These are phyloP conservation scores for Cordyceps pruinosa DNA, from an alignment of 2,329 filamentous ascomycete species.

Conservation along the genomic window DNA sequence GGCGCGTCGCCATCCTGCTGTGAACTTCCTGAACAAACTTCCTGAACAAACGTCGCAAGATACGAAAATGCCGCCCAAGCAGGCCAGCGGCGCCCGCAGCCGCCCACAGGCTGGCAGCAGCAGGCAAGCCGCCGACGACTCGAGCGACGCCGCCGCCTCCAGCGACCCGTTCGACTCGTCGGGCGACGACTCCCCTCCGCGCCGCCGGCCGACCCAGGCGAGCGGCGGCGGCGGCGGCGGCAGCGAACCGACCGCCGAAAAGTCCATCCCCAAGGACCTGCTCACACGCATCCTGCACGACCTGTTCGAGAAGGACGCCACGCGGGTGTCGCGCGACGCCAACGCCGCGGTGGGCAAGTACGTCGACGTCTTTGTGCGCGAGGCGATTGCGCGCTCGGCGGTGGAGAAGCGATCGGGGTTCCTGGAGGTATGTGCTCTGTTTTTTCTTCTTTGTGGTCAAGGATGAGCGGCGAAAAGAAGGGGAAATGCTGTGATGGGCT, in stretches of 20 bases:
- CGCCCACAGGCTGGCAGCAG: conserved; percentile 26
- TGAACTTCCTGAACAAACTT: neutral
- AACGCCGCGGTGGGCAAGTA: conserved; percentile 75
- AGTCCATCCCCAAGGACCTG: conserved; percentile 63
- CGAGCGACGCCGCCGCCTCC: conserved; percentile 18
- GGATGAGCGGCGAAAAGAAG: too few species aligned
- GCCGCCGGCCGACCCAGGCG: conserved; percentile 6
- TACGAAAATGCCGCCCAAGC: conserved; percentile 36
- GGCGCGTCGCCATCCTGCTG: neutral
- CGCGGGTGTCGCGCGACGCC: conserved; percentile 69
- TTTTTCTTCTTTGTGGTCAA: neutral
- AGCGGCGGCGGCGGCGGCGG: conserved; percentile 12
- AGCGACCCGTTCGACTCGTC: conserved; percentile 30
- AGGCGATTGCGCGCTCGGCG: conserved; percentile 74
- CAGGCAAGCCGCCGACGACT: conserved; percentile 18
- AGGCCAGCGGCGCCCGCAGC: conserved; percentile 30
- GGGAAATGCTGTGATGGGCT: neutral
- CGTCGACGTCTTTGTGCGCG: conserved; percentile 82
- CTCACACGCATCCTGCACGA: conserved; percentile 72
- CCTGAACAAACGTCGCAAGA: neutral
- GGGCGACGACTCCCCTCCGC: conserved; percentile 20
- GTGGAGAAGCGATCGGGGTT: conserved; percentile 65
- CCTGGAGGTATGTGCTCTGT: conserved; percentile 51
- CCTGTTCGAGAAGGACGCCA: conserved; percentile 65
- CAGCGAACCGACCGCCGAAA: conserved; percentile 31